Percentiles rank a stretch among this genome's conserved stretches.
These are phyloP conservation scores for Verticillium nonalfalfae DNA, from an alignment of 2,329 filamentous ascomycete species.

Conservation along the genomic window DNA sequence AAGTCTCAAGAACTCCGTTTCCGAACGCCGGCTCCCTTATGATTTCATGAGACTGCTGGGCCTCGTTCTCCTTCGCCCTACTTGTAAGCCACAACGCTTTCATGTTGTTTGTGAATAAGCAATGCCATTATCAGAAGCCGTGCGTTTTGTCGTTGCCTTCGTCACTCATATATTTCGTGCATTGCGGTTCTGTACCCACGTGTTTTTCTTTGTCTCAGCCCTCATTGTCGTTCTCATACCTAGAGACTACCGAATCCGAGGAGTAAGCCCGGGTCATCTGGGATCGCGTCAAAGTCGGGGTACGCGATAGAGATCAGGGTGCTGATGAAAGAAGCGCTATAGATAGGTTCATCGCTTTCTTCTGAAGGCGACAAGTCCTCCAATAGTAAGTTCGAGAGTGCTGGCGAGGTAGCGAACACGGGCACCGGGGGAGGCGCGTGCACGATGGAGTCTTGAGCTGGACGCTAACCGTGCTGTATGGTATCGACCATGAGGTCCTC, in stretches of 20 bases:
- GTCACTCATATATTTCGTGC: not conserved
- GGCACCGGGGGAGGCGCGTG: not conserved
- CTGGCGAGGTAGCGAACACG: not conserved
- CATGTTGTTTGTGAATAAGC: not conserved
- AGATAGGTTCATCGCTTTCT: not conserved
- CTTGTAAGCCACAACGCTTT: not conserved
- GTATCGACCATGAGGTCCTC: constrained; percentile 54
- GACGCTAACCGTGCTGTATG: constrained; percentile 11
- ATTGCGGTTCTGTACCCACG: not conserved
- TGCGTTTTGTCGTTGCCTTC: not conserved
- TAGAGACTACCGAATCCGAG: not conserved
- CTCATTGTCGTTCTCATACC: not conserved
- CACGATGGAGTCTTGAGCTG: constrained; percentile 1
- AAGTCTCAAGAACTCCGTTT: not conserved
- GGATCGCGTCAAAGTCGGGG: not conserved
- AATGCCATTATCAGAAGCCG: not conserved
- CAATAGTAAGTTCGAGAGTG: not conserved
- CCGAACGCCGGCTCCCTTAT: not conserved
- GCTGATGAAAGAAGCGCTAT: not conserved
- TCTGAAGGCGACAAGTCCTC: not conserved
- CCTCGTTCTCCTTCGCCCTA: not conserved
- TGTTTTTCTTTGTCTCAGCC: not conserved
- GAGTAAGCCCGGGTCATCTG: not conserved
- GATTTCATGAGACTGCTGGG: not conserved
- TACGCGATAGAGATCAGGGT: not conserved